These are phyloP conservation scores for Colletotrichum sp. DNA, from an alignment of 2,329 filamentous ascomycete genomes.

Conservation along the genomic window DNA sequence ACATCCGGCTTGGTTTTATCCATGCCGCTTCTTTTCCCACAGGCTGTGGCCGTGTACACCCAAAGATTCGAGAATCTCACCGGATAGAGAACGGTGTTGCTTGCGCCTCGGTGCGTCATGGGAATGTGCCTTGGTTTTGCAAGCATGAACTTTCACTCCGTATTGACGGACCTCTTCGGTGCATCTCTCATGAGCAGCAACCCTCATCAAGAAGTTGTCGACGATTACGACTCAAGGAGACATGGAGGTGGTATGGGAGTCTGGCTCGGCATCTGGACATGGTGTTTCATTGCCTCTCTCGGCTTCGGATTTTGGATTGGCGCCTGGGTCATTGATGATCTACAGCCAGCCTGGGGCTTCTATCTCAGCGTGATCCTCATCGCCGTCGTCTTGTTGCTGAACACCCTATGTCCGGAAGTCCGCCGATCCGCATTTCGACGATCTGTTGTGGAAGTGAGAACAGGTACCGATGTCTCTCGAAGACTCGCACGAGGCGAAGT, in stretches of 20 bases:
- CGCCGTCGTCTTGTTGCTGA: slow-evolving; percentile 69
- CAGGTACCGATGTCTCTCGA: slow-evolving; percentile 55
- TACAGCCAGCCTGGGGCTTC: slow-evolving; percentile 76
- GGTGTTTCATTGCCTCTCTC: slow-evolving; percentile 76
- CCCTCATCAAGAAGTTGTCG: slow-evolving; percentile 75
- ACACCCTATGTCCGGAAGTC: slow-evolving; percentile 75
- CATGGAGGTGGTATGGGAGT: slow-evolving; percentile 80
- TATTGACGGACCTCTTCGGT: slow-evolving; percentile 77
- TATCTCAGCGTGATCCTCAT: slow-evolving; percentile 75
- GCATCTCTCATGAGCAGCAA: slow-evolving; percentile 75
- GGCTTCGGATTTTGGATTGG: slow-evolving; percentile 76
- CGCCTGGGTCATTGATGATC: slow-evolving; percentile 68
- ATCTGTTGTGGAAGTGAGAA: slow-evolving; percentile 70
- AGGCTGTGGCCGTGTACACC: slow-evolving; percentile 69
- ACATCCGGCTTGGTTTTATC: slow-evolving; percentile 70
- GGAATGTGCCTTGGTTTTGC: slow-evolving; percentile 75
- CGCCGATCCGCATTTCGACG: slow-evolving; percentile 71
- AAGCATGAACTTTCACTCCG: slow-evolving; percentile 78
- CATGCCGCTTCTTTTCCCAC: slow-evolving; percentile 77
- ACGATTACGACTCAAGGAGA: slow-evolving; percentile 70
- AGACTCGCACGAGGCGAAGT: slow-evolving; percentile 75
- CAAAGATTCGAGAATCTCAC: slow-evolving; percentile 60
- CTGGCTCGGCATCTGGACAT: slow-evolving; percentile 82
- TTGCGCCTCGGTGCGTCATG: slow-evolving; percentile 69
- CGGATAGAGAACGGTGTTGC: slow-evolving; percentile 64